Evolutionary conservation across 768 basidiomycete genomes (phyloP).

Genomic region (Kwoniella mangroviensis): DNA sequence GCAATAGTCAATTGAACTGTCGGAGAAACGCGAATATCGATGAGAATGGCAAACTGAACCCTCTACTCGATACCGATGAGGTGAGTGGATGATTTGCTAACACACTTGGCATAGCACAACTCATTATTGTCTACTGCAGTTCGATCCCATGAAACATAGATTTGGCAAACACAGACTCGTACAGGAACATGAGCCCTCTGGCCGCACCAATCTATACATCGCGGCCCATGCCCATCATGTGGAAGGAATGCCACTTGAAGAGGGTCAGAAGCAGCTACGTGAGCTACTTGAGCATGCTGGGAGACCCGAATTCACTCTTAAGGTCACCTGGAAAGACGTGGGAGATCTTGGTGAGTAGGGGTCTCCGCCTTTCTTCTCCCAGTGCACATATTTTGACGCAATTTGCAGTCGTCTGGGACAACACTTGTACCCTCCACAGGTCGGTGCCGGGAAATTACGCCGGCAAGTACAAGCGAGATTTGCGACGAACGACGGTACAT

Average conservation of each 20-base stretch:
- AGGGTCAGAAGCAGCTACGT: slow-evolving; percentile 24
- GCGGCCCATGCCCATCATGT: slow-evolving; percentile 42
- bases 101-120: slow-evolving; percentile 9
- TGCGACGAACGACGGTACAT: slow-evolving; percentile 32
- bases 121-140: slow-evolving; percentile 18
- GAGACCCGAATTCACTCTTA: slow-evolving; percentile 16
- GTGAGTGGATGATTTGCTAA: slow-evolving; percentile 14
- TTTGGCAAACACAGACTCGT: slow-evolving; percentile 40
- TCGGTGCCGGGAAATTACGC: slow-evolving; percentile 22
- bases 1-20: slow-evolving; percentile 37
- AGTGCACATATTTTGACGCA: no score
- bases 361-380: no score
- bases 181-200: slow-evolving; percentile 33
- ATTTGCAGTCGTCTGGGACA: slow-evolving; percentile 27
- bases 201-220: slow-evolving; percentile 38
- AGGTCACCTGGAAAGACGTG: slow-evolving; percentile 23
- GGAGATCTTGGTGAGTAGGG: slow-evolving; percentile 24
- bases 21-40: slow-evolving; percentile 31
- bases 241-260: slow-evolving; percentile 32
- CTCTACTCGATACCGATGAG: slow-evolving; percentile 21
- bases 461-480: slow-evolving; percentile 30
- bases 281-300: slow-evolving; percentile 17
- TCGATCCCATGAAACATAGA: slow-evolving; percentile 34
- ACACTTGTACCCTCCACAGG: slow-evolving; percentile 30
- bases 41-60: slow-evolving; percentile 22